Evolutionary conservation across 257 asterid species (phyloP), one percentile per base, ranked within the genome.

Genomic region (Nicotiana sylvestris): DNA sequence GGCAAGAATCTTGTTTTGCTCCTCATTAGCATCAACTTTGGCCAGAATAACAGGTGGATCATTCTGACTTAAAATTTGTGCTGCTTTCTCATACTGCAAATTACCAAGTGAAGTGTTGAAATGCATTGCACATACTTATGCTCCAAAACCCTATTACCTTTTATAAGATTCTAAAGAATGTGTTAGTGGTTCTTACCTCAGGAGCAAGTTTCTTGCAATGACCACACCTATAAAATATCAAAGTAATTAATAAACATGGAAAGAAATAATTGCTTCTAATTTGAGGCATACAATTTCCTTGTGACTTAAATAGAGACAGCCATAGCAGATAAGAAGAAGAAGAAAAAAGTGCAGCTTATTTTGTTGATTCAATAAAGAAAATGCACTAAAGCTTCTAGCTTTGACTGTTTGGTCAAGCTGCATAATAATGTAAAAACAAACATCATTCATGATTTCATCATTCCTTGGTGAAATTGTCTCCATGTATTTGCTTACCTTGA

Each of bases 11-110:
- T 89, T 95, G 86, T 92, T 95, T 51, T 83, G 74, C 80, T 91
- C 97, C 30, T 87, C 93, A 62, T 82, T 90, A 2, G 97, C 96
- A 66, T 94, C 97, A 39, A 95, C 87, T 88, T 93, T 95, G 17
- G 98, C 98, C 53, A 95, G 85, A 67, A 92, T 77, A 79, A 92
- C 85, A 3, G 93, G 86, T 85, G 98, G 97, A 70, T 94, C 99
- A 86, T 84, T 85, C 60, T 89, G 81, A 86, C 97, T 92, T 82
- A 95, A 87, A 84, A 88, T 35, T 74, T 93, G 88, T 10, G 99
- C 99, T 70, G 99, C 99, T 88, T 92, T 95, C 91, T 94, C 99
- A 80, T 70, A 92, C 99, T 95, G 92, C 81, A 82, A 51, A 49
- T 58, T 43, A 51, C 32, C 58, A 72, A 65, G 43, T 37, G 51